Percentiles rank a stretch among this genome's conserved stretches.
phyloP scores from a whole-genome alignment of 192 early-diverging fungal species.

The Chytriomyces sp. region DNA sequence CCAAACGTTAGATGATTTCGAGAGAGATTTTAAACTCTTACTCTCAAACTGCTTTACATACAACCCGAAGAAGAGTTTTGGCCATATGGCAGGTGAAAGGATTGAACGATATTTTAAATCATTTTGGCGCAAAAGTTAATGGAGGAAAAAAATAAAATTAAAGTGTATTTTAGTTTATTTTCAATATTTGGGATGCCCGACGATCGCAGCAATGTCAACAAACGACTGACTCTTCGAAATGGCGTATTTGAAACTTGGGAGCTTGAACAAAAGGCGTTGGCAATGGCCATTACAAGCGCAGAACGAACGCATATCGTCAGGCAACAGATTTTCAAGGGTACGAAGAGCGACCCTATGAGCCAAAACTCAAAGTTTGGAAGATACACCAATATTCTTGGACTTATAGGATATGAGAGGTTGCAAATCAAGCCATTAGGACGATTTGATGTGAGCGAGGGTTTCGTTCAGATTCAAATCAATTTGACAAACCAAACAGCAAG shows the following conservation, averaged over 20 bases:
- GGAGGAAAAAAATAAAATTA: not conserved
- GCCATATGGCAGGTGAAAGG: slow-evolving; percentile 33
- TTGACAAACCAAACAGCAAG: not conserved
- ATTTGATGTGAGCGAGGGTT: slow-evolving; percentile 32
- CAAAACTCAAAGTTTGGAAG: slow-evolving; percentile 29
- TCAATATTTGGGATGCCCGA: not conserved
- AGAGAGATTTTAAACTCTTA: slow-evolving; percentile 66
- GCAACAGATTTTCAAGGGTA: slow-evolving; percentile 31
- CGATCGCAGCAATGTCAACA: not conserved
- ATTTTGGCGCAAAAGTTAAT: slow-evolving; percentile 6
- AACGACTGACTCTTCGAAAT: slow-evolving; percentile 7
- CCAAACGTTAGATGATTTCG: slow-evolving; percentile 53
- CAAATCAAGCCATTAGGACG: slow-evolving; percentile 37
- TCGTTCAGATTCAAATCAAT: not conserved
- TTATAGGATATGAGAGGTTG: slow-evolving; percentile 39
- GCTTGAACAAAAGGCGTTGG: slow-evolving; percentile 16
- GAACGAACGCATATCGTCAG: slow-evolving; percentile 36
- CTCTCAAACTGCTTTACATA: slow-evolving; percentile 76
- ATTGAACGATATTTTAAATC: slow-evolving; percentile 42
- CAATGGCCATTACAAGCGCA: slow-evolving; percentile 23
- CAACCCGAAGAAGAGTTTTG: slow-evolving; percentile 56
- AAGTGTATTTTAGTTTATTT: not conserved
- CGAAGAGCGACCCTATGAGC: slow-evolving; percentile 9
- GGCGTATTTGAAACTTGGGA: slow-evolving; percentile 26
- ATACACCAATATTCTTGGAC: slow-evolving; percentile 33